phyloP scores from a whole-genome alignment of 78 protist genomes.

The Mastigamoeba balamuthi region DNA sequence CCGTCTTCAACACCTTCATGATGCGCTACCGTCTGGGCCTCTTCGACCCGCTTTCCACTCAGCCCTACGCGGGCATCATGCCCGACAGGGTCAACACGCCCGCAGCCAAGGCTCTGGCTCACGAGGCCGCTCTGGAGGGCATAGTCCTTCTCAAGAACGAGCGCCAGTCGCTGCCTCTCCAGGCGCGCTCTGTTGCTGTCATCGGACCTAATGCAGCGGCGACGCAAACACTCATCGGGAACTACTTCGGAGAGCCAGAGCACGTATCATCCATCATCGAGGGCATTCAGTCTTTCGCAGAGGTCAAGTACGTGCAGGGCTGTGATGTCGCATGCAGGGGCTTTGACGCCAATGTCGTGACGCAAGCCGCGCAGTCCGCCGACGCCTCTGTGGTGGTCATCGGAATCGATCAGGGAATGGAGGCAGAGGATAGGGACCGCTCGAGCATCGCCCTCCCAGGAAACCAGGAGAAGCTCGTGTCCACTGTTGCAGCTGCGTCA shows the following conservation, averaged over 20 bases:
- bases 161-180: neutral
- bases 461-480: neutral
- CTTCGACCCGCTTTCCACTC: slow-evolving; percentile 1
- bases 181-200: neutral
- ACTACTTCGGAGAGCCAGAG: neutral
- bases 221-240: slow-evolving; percentile 2
- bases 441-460: slow-evolving; percentile 17
- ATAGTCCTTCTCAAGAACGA: slow-evolving; percentile 3
- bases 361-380: slow-evolving; percentile 1
- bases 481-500: neutral
- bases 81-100: neutral
- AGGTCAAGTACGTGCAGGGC: slow-evolving; percentile 6
- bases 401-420: slow-evolving; percentile 2
- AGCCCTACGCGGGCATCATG: neutral
- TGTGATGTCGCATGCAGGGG: neutral
- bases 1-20: neutral
- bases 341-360: neutral
- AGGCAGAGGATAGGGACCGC: slow-evolving; percentile 4
- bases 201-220: slow-evolving; percentile 12
- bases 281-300: neutral
- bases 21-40: slow-evolving; percentile 10
- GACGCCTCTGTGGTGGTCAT: slow-evolving; percentile 5
- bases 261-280: neutral
- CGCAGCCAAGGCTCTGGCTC: neutral
- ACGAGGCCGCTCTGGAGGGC: neutral